Percentiles rank a stretch among this genome's conserved stretches.
Conservation (phyloP, 2,329 filamentous ascomycete genomes). For the Tolypocladium album region DNA sequence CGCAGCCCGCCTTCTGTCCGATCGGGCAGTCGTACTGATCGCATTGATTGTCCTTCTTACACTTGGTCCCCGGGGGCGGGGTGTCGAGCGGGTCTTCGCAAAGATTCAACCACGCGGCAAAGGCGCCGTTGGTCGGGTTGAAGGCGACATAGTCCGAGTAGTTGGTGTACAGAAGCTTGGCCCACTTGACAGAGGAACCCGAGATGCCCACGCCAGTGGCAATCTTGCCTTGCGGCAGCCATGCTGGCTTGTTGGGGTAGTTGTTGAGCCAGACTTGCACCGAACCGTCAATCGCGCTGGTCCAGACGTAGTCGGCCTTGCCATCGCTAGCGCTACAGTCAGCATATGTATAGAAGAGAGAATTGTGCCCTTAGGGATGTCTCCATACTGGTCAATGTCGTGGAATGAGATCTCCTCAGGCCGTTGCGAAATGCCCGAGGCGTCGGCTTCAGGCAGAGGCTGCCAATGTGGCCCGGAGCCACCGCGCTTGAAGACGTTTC, state of each 20-base stretch:
- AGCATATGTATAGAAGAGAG: too few relatives aligned
- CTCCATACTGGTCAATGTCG: slow-evolving; percentile 6
- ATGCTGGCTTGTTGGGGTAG: slow-evolving; percentile 8
- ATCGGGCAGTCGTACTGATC: not conserved
- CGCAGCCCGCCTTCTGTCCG: not conserved
- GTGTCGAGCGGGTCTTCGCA: not conserved
- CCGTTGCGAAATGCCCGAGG: slow-evolving; percentile 6
- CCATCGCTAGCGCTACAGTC: slow-evolving; percentile 4
- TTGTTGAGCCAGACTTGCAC: slow-evolving; percentile 8
- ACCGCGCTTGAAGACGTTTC: not conserved
- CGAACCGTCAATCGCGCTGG: slow-evolving; percentile 4
- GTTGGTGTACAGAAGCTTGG: not conserved
- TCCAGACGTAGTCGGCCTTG: slow-evolving; percentile 11
- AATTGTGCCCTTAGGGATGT: too few relatives aligned
- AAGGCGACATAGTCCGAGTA: not conserved
- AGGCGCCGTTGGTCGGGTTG: not conserved
- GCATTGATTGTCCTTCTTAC: not conserved
- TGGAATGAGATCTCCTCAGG: slow-evolving; percentile 9
- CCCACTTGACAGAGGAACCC: not conserved
- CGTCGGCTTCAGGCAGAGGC: not conserved
- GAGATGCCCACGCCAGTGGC: slow-evolving; percentile 4
- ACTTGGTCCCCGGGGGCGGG: not conserved
- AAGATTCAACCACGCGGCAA: not conserved
- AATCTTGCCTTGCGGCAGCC: slow-evolving; percentile 5
- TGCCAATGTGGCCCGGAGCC: not conserved